Evolutionary conservation across 2,329 filamentous ascomycete species (phyloP), one percentile per base, ranked within the genome.

Genomic region (Trichoderma simmonsii): DNA sequence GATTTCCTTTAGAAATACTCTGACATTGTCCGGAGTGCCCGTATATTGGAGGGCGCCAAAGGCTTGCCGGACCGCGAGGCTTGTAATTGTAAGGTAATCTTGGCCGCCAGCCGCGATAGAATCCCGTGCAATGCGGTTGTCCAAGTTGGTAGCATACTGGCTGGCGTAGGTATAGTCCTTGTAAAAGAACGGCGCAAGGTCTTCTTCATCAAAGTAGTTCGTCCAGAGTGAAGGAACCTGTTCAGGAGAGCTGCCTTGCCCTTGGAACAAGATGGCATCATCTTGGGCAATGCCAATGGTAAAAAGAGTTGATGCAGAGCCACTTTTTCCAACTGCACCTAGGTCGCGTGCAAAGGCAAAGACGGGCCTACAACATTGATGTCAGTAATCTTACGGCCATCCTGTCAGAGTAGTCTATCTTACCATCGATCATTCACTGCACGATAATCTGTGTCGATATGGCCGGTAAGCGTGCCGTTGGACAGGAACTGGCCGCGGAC

Each of bases 1-100:
- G 77, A 97, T 97, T 80, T 97, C 94, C 79, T 97, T 97, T 69
- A 97, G 82, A 82, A 97, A 97, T 15, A 97, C 82, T 68, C 95
- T 87, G 0, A 92, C 91, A 71, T 92, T 87, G 1, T 90, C 84
- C 4, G 88, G 83, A 15, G 92, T 92, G 69, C 92, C 89, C 9
- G 91, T 88, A 78, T 94, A 92, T 74, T 91, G 90, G 2, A 93
- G 90, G 0, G 90, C 92, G 15, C 91, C 94, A 81, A 97, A 91
- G 0, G 91, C 89, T 80, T 97, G 94, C 59, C 94, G 89, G n/a
- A 94, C 92, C 57, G 90, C 91, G 30, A 97, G 86, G 0, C 91
- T 90, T 9, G 93, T 92, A 71, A 95, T 91, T 72, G 92, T 90
- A 14, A 90, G 86, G 77, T 95, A 95, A 78, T 93, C 90, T 63